Base-by-base conservation (phyloP, 129 eudicot genomes). In the Flaveria brownii region DNA sequence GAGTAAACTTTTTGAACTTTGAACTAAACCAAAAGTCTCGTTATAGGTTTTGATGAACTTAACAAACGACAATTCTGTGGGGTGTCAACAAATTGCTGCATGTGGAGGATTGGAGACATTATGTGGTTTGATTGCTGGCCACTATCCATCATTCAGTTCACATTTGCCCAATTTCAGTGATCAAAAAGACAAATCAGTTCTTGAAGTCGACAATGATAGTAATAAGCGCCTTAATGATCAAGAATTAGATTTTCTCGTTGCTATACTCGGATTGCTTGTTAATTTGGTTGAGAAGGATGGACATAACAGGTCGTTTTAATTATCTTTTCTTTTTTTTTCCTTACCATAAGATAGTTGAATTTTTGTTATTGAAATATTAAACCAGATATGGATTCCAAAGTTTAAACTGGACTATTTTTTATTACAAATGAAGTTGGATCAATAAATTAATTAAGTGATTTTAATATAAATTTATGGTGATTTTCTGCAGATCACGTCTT, bases 41-140 rank as follows among this genome's bases (percentile, higher is more conserved):
- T 33, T 61, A 39, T 88, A 93, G 98, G 98, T 89, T 62, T 90
- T 94, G 78, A 89, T 94, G 97, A 94, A 94, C 85, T 78, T 91
- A 81, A 83, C 97, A 45, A 94, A 94, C 51, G 98, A 94, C 81
- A 94, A 94, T 61, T 67, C 91, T 10, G 83, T 82, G 73, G 98
- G 98, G 74, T 94, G 98, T 81, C 87, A 77, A 80, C 96, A 91
- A 91, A 94, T 94, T 88, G 98, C 97, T 16, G 85, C 82, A 15
- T 81, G 86, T 84, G 98, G 96, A 51, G 98, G 97, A 28, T 80
- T 94, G 75, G 98, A 94, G 85, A 84, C 86, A 2, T 67, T 91
- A 64, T 85, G 93, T 72, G 89, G 91, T n/a, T 84, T 94, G 85
- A 91, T 94, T 70, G 97, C 86, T 30, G 82, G 81, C 10, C 98